Base-by-base conservation (phyloP, 805 yeast species). In the Trichomonascus vanleenenianus region DNA sequence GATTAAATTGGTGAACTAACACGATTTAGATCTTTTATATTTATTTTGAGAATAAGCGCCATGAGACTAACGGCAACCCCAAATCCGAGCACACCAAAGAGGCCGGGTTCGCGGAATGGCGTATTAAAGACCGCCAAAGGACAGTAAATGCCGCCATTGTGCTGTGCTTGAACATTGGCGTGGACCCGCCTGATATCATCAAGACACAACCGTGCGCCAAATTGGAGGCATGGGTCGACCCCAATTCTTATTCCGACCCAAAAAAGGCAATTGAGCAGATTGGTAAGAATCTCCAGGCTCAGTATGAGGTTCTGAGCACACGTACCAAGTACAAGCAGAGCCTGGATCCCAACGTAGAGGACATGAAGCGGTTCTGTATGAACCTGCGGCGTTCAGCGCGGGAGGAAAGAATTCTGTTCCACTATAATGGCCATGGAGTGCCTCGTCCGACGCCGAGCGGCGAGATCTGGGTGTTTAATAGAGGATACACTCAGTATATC, bases 391-490 rank as follows among this genome's bases (percentile, higher is more conserved):
- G 97, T 46, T 83, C 84, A 47, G 95, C 97, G 2, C 86, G 89
- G 58, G 97, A 91, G 50, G 97, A 91, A 61, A 73, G 98, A 49
- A 84, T 91, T 8, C 63, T 93, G 44, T 91, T 93, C 62, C 97
- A 93, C 62, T 93, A 93, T 62, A 93, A 93, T 56, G 98, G 98
- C 5, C 98, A 93, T 60, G 98, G 98, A 19, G 98, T 93, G 1
- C 98, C 98, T 0, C 87, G 87, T 56, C 97, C 98, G 0, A 93
- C 98, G 0, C 80, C 87, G 31, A 79, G 89, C 39, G 98, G 98
- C 19, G 98, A 93, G 60, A 86, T 93, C 22, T 93, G 98, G 98
- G 97, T 93, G 9, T 93, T 93, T 68, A 93, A 93, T 63, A 72
- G 97, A 54, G 96, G 96, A 1, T 93, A 89, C 62, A 93, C 98